Base-by-base conservation (phyloP, 2,329 filamentous ascomycete genomes). In the Penicillium olsonii region DNA sequence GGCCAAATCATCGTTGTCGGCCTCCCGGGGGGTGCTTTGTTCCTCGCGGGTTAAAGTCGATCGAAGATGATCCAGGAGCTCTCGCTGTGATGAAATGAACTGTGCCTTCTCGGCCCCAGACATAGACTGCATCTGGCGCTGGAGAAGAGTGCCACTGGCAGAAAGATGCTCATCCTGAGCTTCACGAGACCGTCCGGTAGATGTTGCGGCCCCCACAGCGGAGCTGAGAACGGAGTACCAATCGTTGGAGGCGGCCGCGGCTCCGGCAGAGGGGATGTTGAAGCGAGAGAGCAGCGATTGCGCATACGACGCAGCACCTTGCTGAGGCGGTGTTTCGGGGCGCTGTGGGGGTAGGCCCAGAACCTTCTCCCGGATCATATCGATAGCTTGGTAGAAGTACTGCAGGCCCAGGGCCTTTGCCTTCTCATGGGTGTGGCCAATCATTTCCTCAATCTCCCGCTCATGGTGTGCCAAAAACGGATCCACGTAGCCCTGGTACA, bases 381-480 rank as follows among this genome's bases (percentile, higher is more conserved):
- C 87, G 61, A 92, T 83, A 42, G 81, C 81, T 58, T 83, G 80
- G 66, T 87, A 87, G 54, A 92, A 72, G 68, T 91, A 92, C 60
- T 84, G 78, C 51, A 95, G 77, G 34, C 92, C 92, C 33, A 89
- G 84, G 14, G 84, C 78, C 72, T 86, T 88, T 54, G 90, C 83
- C 50, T 85, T 84, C 59, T 90, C 88, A 70, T 97, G 92, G 34
- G 85, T 80, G 52, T 84, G 82, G 57, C 85, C 86, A 69, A 97
- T 96, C 66, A 96, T 87, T 54, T 90, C 84, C 66, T 99, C 94
- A 71, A 99, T 97, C 58, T 89, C 84, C 37, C 79, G 72, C 73
- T 97, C 94, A 71, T 99, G 92, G 53, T 91, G 82, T 63, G 84
- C 79, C 42, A 99, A 84, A 76, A 92, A 96, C 0, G 92, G 92